Evolutionary conservation across 495 filamentous ascomycete species (phyloP), one percentile per base, ranked within the genome.

Genomic region (Aspergillus ellipticus): DNA sequence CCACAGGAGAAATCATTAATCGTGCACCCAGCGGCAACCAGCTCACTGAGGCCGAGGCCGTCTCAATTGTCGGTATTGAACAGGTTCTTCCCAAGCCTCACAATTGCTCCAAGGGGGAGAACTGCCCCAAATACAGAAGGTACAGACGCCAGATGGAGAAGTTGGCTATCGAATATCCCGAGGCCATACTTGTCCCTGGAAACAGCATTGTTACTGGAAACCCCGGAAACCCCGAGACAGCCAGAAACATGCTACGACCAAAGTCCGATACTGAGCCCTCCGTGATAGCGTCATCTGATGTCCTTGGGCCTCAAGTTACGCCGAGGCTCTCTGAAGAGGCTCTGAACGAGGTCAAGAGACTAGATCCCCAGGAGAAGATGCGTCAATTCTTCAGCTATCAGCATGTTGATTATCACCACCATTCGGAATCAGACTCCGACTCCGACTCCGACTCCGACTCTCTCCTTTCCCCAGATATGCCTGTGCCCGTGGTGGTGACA

Each of bases 41-140:
- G 33, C 33, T 37, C 33, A 37, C 33, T 10, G 33, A 37, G 11
- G 11, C 33, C 4, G 91, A 96, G 57, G 91, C 90, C 6, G 88
- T 93, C 3, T 95, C 92, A 0, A 96, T 96, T 54, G 90, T 96
- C 29, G 92, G 81, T 0, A 96, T 96, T 56, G 92, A 96, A 71
- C 89, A 96, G 66, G 63, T 92, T 15, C 74, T 96, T 17, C 92
- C 92, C 3, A 92, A 88, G 69, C 80, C 83, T 0, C 94, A 98
- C 69, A 82, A 77, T 35, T 98, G 94, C 71, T 85, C 84, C 35
- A 97, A 96, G 69, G 94, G 93, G 35, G 92, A 96, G 59, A 85
- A 87, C 49, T 98, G 94, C 68, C 76, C 80, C 17, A 96, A 93
- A 69, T 92, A 77, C 74, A 82, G 79, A 67, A 87, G 83, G 62